Evolutionary conservation across 768 basidiomycete species (phyloP).

Genomic region (Kwoniella dejecticola): DNA sequence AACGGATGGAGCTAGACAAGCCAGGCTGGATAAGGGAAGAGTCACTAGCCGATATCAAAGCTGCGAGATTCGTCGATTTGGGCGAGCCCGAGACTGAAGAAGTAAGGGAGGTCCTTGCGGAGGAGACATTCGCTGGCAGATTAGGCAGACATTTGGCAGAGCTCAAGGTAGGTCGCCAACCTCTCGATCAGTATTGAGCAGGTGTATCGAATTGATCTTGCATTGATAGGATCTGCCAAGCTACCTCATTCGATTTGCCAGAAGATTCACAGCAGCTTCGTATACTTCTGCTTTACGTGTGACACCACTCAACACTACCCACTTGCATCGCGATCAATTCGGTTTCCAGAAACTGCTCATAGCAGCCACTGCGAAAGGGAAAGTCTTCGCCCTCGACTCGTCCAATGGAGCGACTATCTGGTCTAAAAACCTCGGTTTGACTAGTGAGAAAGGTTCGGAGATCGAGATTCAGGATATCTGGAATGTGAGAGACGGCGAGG

Average conservation of each 20-base stretch:
- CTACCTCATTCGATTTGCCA: conserved; percentile 68
- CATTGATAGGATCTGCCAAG: conserved; percentile 74
- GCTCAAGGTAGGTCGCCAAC: conserved; percentile 40
- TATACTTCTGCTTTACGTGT: conserved; percentile 46
- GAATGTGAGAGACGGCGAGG: conserved; percentile 43
- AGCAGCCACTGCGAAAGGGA: conserved; percentile 69
- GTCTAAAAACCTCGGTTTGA: conserved; percentile 74
- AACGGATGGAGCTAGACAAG: conserved; percentile 68
- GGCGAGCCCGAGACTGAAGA: conserved; percentile 63
- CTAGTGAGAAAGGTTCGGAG: conserved; percentile 61
- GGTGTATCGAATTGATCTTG: no score
- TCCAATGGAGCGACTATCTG: conserved; percentile 75
- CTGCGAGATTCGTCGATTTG: conserved; percentile 74
- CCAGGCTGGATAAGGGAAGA: conserved; percentile 81
- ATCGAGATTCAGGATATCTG: conserved; percentile 44
- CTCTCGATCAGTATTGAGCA: neutral
- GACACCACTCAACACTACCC: conserved; percentile 52
- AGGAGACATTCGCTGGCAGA: conserved; percentile 46
- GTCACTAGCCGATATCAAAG: conserved; percentile 65
- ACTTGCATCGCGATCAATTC: conserved; percentile 70
- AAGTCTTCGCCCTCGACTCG: conserved; percentile 79
- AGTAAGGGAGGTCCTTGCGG: conserved; percentile 44
- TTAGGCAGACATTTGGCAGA: conserved; percentile 45
- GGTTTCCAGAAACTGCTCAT: conserved; percentile 85
- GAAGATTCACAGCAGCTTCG: conserved; percentile 64